phyloP scores from a whole-genome alignment of 176 grass and related monocot genomes.

The Oryza nivara region DNA sequence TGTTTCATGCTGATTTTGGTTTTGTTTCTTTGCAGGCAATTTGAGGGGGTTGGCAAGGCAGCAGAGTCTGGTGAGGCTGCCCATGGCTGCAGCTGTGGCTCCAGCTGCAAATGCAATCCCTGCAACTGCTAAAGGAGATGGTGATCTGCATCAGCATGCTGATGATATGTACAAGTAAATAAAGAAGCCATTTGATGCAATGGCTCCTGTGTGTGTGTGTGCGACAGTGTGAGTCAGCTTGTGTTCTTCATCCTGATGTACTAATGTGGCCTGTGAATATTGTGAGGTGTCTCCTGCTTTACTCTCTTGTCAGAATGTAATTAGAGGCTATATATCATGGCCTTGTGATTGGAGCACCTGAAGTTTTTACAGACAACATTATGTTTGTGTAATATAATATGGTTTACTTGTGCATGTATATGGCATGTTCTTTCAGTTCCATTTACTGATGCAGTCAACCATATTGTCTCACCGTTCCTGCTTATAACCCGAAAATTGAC shows the following conservation, averaged over 20 bases:
- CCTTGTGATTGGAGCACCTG: not conserved
- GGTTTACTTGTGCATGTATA: not conserved
- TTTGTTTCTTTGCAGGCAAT: not conserved
- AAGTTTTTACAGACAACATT: not conserved
- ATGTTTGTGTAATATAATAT: not conserved
- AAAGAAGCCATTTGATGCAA: not conserved
- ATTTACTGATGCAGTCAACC: not conserved
- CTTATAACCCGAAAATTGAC: not conserved
- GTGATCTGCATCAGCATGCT: not conserved
- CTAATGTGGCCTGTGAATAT: not conserved
- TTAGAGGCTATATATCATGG: not conserved
- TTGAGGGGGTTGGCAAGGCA: not conserved
- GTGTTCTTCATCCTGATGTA: not conserved
- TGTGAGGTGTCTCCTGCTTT: not conserved
- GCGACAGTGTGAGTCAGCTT: not conserved
- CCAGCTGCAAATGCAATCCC: not conserved
- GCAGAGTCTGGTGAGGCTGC: not conserved
- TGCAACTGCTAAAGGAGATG: not conserved
- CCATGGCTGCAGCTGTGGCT: slow-evolving; percentile 6
- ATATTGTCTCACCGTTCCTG: not conserved
- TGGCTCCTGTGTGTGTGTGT: not conserved
- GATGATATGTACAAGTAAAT: not conserved
- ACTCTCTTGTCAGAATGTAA: not conserved
- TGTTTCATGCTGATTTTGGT: not conserved
- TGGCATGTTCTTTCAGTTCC: not conserved